Conservation (phyloP, 352 stramenopile genomes). For the Pythium aquatile region DNA sequence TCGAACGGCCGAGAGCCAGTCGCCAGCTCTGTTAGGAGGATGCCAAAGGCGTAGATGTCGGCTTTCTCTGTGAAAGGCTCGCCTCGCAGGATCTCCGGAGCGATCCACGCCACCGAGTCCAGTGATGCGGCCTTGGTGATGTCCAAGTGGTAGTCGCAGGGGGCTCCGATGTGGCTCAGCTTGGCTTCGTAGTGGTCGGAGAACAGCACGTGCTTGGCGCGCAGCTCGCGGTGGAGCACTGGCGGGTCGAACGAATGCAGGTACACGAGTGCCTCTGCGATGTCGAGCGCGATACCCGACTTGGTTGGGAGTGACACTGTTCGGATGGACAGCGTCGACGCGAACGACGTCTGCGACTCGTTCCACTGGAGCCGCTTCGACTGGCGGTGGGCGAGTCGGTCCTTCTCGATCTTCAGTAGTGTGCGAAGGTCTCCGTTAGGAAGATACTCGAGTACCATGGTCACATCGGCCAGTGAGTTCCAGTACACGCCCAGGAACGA, state of each 20-base stretch:
- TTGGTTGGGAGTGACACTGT: constrained; percentile 21
- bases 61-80: constrained; percentile 81
- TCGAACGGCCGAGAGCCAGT: constrained; percentile 56
- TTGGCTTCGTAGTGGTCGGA: constrained; percentile 68
- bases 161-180: constrained; percentile 83
- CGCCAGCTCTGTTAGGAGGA: constrained; percentile 76
- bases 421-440: constrained; percentile 61
- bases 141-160: constrained; percentile 57
- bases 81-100: constrained; percentile 83
- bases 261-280: constrained; percentile 81
- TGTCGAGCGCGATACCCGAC: constrained; percentile 70
- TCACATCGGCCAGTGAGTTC: constrained; percentile 58
- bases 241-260: constrained; percentile 66
- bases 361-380: constrained; percentile 42
- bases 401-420: constrained; percentile 48
- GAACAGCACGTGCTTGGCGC: constrained; percentile 82
- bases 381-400: constrained; percentile 46
- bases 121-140: constrained; percentile 70
- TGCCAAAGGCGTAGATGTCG: constrained; percentile 86
- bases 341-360: constrained; percentile 15
- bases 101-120: constrained; percentile 80
- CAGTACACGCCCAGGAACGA: constrained; percentile 68
- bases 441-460: constrained; percentile 79
- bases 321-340: constrained; percentile 15
- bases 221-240: constrained; percentile 84